Evolutionary conservation across 2,329 filamentous ascomycete species (phyloP).

Genomic region (Colletotrichum navitas): DNA sequence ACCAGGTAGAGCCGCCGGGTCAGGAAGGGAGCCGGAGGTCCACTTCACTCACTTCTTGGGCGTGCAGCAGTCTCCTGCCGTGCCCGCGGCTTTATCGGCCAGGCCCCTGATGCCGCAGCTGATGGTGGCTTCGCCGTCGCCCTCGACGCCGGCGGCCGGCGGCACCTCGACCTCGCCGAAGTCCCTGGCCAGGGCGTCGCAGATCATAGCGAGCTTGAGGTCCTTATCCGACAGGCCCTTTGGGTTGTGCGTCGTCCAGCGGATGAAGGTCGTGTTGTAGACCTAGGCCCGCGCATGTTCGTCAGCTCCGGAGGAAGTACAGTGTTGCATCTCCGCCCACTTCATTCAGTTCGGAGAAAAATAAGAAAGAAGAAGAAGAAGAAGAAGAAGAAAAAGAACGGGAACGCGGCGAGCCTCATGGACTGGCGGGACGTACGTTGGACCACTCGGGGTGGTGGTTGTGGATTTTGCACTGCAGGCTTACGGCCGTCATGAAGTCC

Average conservation of each 20-base stretch:
- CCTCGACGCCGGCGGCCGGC: constrained; percentile 58
- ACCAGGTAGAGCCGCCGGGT: neutral
- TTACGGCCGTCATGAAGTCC: constrained; percentile 82
- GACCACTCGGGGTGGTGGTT: constrained; percentile 84
- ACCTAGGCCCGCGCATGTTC: constrained; percentile 59
- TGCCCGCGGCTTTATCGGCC: constrained; percentile 59
- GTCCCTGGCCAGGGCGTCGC: constrained; percentile 69
- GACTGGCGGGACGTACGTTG: constrained; percentile 64
- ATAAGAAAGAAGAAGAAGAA: neutral
- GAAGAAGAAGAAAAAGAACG: neutral
- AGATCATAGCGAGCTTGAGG: constrained; percentile 70
- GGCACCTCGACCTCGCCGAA: constrained; percentile 65
- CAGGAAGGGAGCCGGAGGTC: neutral
- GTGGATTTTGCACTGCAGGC: constrained; percentile 74
- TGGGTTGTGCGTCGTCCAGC: constrained; percentile 80
- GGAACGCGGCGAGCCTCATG: neutral
- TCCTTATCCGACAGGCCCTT: constrained; percentile 75
- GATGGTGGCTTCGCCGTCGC: constrained; percentile 50
- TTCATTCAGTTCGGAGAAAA: neutral
- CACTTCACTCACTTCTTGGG: constrained; percentile 57
- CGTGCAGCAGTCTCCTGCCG: constrained; percentile 67
- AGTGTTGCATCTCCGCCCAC: neutral
- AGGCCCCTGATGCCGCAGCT: constrained; percentile 57
- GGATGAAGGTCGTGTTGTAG: constrained; percentile 77
- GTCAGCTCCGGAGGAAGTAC: neutral